Percentiles rank a stretch among this genome's conserved stretches.
phyloP scores from a whole-genome alignment of 192 early-diverging fungal species.

The Spizellomyces punctatus region DNA sequence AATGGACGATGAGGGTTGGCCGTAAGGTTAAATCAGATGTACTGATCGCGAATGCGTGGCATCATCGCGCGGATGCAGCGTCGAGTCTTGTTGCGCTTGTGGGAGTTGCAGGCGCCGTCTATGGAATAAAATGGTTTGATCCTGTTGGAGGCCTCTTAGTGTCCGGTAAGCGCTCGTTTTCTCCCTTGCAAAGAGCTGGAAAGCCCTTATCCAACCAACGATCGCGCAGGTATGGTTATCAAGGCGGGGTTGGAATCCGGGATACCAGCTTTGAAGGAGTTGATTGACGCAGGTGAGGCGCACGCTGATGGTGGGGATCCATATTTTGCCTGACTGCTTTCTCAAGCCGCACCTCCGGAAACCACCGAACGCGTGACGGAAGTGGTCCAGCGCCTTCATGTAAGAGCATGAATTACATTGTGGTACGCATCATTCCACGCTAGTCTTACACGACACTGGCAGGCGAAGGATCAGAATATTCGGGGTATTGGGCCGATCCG shows the following conservation, averaged over 20 bases:
- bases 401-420: too few relatives aligned
- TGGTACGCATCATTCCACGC: too few relatives aligned
- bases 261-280: slow-evolving; percentile 51
- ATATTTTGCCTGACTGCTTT: background rate
- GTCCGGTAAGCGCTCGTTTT: slow-evolving; percentile 43
- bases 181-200: background rate
- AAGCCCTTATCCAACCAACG: background rate
- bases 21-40: slow-evolving; percentile 65
- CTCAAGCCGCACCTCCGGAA: slow-evolving; percentile 9
- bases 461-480: slow-evolving; percentile 23
- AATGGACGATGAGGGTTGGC: slow-evolving; percentile 70
- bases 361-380: too few relatives aligned
- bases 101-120: slow-evolving; percentile 73
- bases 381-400: too few relatives aligned
- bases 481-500: slow-evolving; percentile 47
- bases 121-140: slow-evolving; percentile 72
- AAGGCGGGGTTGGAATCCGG: slow-evolving; percentile 62
- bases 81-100: slow-evolving; percentile 72
- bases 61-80: slow-evolving; percentile 79
- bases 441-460: too few relatives aligned
- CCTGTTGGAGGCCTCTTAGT: slow-evolving; percentile 77
- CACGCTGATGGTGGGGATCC: background rate
- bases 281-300: slow-evolving; percentile 49
- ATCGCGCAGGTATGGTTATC: slow-evolving; percentile 53
- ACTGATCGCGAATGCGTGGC: slow-evolving; percentile 84